Evolutionary conservation across 371 early-diverging fungal species (phyloP).

Genomic region (Rhizopus sp.): DNA sequence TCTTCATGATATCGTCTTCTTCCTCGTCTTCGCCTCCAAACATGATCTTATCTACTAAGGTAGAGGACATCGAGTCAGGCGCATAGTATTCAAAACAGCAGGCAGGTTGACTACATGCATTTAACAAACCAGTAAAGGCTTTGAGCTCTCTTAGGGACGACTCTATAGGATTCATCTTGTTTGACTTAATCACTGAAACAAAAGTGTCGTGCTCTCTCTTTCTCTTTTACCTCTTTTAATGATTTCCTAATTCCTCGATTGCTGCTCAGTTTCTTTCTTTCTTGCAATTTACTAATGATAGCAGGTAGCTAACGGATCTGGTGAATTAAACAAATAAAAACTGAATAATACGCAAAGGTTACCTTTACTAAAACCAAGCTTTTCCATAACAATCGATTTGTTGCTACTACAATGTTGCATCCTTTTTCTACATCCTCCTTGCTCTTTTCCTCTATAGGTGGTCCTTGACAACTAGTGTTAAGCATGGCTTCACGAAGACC

Average conservation of each 20-base stretch:
- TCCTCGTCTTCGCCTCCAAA: constrained; percentile 26
- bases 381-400: constrained; percentile 45
- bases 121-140: constrained; percentile 47
- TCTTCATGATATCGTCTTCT: constrained; percentile 44
- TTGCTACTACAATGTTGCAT: constrained; percentile 26
- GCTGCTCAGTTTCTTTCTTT: constrained; percentile 10
- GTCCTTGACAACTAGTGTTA: constrained; percentile 33
- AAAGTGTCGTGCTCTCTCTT: neutral
- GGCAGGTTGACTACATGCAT: constrained; percentile 42
- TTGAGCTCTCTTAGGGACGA: constrained; percentile 41
- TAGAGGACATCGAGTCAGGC: constrained; percentile 30
- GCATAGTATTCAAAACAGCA: constrained; percentile 33
- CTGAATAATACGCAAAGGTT: constrained; percentile 1
- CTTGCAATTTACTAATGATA: constrained; percentile 21
- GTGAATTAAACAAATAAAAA: neutral
- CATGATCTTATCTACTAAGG: constrained; percentile 25
- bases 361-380: constrained; percentile 48
- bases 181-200: neutral
- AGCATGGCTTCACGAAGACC: constrained; percentile 48
- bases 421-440: constrained; percentile 10
- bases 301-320: constrained; percentile 24
- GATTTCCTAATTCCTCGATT: neutral
- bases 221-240: constrained; percentile 22
- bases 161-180: constrained; percentile 41
- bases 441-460: constrained; percentile 1